Evolutionary conservation across 805 yeast species (phyloP).

Genomic region (Saccharomyces kudriavzevii): DNA sequence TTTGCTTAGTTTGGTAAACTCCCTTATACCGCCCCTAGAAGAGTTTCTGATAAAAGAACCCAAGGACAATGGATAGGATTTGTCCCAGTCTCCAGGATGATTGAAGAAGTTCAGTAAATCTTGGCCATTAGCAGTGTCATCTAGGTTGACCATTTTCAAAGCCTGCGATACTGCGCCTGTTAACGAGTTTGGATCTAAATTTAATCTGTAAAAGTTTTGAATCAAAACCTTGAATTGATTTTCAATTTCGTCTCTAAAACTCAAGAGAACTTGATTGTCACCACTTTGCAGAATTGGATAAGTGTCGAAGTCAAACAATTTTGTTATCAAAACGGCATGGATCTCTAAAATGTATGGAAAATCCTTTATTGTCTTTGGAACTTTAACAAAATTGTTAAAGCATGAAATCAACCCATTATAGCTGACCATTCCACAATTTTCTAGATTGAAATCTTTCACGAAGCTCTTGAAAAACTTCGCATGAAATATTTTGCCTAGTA

Average conservation of each 20-base stretch:
- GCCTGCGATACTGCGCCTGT: constrained; percentile 25
- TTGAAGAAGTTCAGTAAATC: constrained; percentile 18
- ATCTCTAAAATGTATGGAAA: constrained; percentile 25
- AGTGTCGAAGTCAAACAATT: constrained; percentile 30
- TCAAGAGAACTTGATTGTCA: constrained; percentile 18
- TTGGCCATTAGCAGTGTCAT: background rate
- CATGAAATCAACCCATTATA: constrained; percentile 29
- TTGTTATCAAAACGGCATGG: constrained; percentile 30
- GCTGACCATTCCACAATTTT: constrained; percentile 13
- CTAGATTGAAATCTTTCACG: constrained; percentile 16
- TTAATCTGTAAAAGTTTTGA: constrained; percentile 18
- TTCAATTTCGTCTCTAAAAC: constrained; percentile 28
- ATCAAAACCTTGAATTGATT: constrained; percentile 21
- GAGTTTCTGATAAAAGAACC: constrained; percentile 24
- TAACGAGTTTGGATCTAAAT: constrained; percentile 21
- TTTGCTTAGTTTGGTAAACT: constrained; percentile 16
- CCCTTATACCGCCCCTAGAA: constrained; percentile 19
- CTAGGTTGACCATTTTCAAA: constrained; percentile 14
- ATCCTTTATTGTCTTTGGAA: constrained; percentile 21
- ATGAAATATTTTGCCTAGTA: constrained; percentile 19
- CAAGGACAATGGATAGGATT: constrained; percentile 24
- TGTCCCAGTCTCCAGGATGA: constrained; percentile 31
- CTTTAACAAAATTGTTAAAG: constrained; percentile 26
- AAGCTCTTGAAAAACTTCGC: constrained; percentile 28
- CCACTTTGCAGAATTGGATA: constrained; percentile 5